phyloP scores from a whole-genome alignment of 1,139 yeast species.

The Pichia kudriavzevii region DNA sequence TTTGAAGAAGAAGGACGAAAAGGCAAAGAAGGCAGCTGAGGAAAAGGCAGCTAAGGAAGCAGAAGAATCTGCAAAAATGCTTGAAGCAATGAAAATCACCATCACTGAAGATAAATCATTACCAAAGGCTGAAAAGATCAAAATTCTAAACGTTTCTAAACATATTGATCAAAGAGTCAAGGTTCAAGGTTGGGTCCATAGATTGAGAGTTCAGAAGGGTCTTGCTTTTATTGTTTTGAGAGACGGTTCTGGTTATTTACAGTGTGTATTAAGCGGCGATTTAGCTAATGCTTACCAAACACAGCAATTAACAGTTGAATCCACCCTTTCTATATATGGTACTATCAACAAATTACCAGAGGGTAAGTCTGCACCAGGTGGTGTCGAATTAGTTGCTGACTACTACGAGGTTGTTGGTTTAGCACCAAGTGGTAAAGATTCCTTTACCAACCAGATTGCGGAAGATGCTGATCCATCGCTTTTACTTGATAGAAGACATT shows the following conservation, averaged over 20 bases:
- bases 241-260: conserved; percentile 91
- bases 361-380: conserved; percentile 97
- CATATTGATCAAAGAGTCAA: conserved; percentile 57
- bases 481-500: conserved; percentile 89
- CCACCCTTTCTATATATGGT: conserved; percentile 77
- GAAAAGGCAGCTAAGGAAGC: conserved; percentile 53
- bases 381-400: conserved; percentile 88
- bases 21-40: conserved; percentile 60
- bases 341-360: conserved; percentile 78
- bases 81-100: conserved; percentile 73
- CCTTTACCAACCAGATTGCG: conserved; percentile 89
- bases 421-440: conserved; percentile 95
- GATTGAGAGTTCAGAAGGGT: conserved; percentile 89
- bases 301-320: conserved; percentile 76
- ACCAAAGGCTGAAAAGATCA: conserved; percentile 62
- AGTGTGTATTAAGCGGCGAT: conserved; percentile 83
- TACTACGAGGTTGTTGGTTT: conserved; percentile 81
- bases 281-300: conserved; percentile 88
- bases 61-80: conserved; percentile 60
- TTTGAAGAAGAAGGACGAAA: conserved; percentile 79
- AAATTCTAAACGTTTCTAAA: conserved; percentile 49
- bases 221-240: conserved; percentile 84
- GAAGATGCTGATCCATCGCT: conserved; percentile 92
- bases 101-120: conserved; percentile 66
- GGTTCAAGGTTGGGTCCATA: conserved; percentile 94